Evolutionary conservation across 305 asterid species (phyloP).

Genomic region (Fraxinus latifolia): DNA sequence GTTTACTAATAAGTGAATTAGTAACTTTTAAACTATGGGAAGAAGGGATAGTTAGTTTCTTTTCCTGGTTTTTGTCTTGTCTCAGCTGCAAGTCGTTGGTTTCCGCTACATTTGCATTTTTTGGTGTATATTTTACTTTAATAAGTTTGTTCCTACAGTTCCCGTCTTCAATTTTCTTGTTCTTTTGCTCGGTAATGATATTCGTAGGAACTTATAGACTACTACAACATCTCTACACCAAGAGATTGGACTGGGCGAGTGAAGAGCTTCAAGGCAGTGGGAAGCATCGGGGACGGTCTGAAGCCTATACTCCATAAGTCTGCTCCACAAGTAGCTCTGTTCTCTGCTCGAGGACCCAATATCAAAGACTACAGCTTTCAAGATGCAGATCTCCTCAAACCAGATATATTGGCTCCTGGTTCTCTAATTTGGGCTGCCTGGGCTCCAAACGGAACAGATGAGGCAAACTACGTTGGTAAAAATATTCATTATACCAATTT

Average conservation of each 20-base stretch:
- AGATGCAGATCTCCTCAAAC: conserved; percentile 95
- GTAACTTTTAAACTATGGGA: not conserved
- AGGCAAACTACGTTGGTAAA: conserved; percentile 80
- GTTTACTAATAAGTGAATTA: not conserved
- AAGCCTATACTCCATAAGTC: conserved; percentile 82
- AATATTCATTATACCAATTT: conserved; percentile 8
- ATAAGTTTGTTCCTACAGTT: not conserved
- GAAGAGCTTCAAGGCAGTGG: conserved; percentile 79
- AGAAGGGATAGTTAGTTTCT: conserved; percentile 1
- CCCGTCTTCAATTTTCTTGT: conserved; percentile 14
- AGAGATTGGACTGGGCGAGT: conserved; percentile 98
- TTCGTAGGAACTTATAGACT: conserved; percentile 81
- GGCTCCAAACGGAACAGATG: conserved; percentile 96
- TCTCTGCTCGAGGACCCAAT: conserved; percentile 98
- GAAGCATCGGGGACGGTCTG: conserved; percentile 90
- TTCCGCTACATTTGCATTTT: not conserved
- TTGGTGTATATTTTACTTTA: not conserved
- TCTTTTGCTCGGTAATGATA: conserved; percentile 16
- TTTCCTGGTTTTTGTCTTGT: not conserved
- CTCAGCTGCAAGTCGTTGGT: not conserved
- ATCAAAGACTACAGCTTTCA: conserved; percentile 87
- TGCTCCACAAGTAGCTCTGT: conserved; percentile 95
- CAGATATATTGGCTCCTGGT: conserved; percentile 98
- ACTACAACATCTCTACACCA: conserved; percentile 77
- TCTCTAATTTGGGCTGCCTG: conserved; percentile 99